Base-by-base conservation (phyloP, 805 yeast genomes). In the Candida manassasensis region DNA sequence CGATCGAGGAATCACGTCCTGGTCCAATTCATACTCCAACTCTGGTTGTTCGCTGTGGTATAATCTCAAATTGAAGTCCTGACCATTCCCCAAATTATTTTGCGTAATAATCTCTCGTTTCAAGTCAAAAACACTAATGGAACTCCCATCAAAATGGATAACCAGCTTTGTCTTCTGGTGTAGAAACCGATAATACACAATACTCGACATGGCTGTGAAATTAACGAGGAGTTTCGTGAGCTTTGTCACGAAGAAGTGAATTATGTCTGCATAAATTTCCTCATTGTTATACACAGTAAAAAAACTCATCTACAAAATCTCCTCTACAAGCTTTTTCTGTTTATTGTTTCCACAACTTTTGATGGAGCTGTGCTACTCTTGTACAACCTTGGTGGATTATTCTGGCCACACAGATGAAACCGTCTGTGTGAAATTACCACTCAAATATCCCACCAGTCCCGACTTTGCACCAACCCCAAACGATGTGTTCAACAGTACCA, bases 141-240 rank as follows among this genome's bases (percentile, higher is more conserved):
- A 97, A 0, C 98, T 90, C 14, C 98, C 99, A 57, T 93, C 98
- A 53, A 93, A 93, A 31, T 81, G 73, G 18, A 93, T 77, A 28
- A 94, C 74, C 1, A 84, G 78, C 19, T 84, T 81, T 27, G 75
- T 79, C 50, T 79, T 81, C 56, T 89, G 96, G 11, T 95, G 90
- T 41, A 78, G 65, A 59, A 93, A 90, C 53, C 79, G 73, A 55
- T 90, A 90, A 56, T 87, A 93, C 8, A 90, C 84, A 2, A 85
- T 81, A 10, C 95, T 85, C 6, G 95, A 83, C 95, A 87, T 86
- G 34, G 11, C 32, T n/a, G n/a, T n/a, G n/a, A n/a, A n/a, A n/a
- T n/a, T n/a, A n/a, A n/a, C n/a, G n/a, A n/a, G n/a, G n/a, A n/a
- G n/a, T n/a, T n/a, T n/a, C n/a, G n/a, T n/a, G n/a, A n/a, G n/a